phyloP scores from a whole-genome alignment of 2,329 filamentous ascomycete species.

The Trichoderma koningii region DNA sequence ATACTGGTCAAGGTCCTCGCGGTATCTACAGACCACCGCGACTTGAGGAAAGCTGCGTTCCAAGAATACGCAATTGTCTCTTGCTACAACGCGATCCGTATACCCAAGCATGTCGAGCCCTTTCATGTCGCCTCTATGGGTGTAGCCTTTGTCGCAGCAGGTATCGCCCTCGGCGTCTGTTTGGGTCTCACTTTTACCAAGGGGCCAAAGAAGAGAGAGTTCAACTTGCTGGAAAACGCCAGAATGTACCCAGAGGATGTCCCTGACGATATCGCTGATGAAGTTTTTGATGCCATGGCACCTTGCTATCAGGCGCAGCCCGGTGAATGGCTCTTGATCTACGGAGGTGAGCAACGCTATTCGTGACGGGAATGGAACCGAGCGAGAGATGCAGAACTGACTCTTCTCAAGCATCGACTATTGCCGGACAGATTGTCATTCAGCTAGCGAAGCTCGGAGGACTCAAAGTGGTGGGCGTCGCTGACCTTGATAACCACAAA shows the following conservation, averaged over 20 bases:
- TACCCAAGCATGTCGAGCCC: constrained; percentile 24
- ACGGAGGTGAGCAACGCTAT: constrained; percentile 7
- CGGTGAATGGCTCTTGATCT: constrained; percentile 23
- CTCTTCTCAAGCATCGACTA: constrained; percentile 17
- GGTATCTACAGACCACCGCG: constrained; percentile 22
- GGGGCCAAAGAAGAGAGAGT: constrained; percentile 12
- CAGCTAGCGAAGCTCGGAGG: constrained; percentile 23
- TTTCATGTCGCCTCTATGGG: constrained; percentile 23
- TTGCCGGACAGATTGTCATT: constrained; percentile 12
- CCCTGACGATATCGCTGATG: constrained; percentile 18
- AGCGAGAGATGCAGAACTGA: background rate
- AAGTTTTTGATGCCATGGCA: constrained; percentile 22
- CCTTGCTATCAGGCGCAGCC: constrained; percentile 24
- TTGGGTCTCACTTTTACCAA: constrained; percentile 17
- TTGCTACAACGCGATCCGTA: constrained; percentile 25
- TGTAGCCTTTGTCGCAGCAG: constrained; percentile 19
- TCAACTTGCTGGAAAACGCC: constrained; percentile 21
- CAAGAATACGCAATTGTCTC: constrained; percentile 25
- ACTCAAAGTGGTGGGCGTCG: constrained; percentile 18
- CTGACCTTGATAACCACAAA: constrained; percentile 4
- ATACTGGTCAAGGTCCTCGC: constrained; percentile 13
- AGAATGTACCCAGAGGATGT: constrained; percentile 16
- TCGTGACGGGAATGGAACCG: background rate
- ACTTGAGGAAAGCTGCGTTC: constrained; percentile 22
- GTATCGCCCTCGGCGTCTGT: constrained; percentile 21